Percentiles rank a stretch among this genome's conserved stretches.
phyloP scores from a whole-genome alignment of 2,329 filamentous ascomycete species.

The Talaromyces atroroseus region DNA sequence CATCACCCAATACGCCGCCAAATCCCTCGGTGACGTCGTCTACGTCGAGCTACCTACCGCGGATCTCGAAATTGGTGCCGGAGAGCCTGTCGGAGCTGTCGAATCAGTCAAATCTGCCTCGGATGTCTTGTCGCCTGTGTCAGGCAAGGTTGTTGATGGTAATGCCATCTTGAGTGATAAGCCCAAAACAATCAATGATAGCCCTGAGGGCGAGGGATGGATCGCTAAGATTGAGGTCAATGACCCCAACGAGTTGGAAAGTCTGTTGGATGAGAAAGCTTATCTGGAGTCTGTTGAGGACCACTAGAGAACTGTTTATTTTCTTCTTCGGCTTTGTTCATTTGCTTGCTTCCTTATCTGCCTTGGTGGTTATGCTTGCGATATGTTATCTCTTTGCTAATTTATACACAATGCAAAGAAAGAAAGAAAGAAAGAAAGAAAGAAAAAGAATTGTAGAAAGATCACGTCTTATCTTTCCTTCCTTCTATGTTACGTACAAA shows the following conservation, averaged over 20 bases:
- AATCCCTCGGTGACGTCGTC: constrained; percentile 91
- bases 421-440: too few species aligned
- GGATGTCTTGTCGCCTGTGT: constrained; percentile 86
- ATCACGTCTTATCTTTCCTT: neutral
- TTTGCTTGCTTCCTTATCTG: neutral
- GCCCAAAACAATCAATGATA: constrained; percentile 81
- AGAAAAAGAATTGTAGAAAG: neutral
- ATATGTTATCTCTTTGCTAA: neutral
- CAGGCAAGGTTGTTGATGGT: constrained; percentile 67
- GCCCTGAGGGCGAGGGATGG: constrained; percentile 88
- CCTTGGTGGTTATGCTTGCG: neutral
- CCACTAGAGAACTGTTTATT: constrained; percentile 24
- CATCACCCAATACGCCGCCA: constrained; percentile 85
- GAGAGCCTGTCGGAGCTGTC: constrained; percentile 86
- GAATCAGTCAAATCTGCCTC: constrained; percentile 99
- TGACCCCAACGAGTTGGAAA: constrained; percentile 65
- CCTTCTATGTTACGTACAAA: neutral
- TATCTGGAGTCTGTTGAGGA: constrained; percentile 69
- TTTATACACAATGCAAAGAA: neutral
- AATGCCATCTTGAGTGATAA: constrained; percentile 77
- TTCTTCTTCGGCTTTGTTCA: neutral
- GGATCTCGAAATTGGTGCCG: constrained; percentile 62
- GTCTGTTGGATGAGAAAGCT: constrained; percentile 67
- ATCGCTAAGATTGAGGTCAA: constrained; percentile 79
- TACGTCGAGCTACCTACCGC: constrained; percentile 86